Percentiles rank a stretch among this genome's conserved stretches.
Evolutionary conservation across 2,329 filamentous ascomycete species (phyloP).

Genomic region (Aspergillus sp.): DNA sequence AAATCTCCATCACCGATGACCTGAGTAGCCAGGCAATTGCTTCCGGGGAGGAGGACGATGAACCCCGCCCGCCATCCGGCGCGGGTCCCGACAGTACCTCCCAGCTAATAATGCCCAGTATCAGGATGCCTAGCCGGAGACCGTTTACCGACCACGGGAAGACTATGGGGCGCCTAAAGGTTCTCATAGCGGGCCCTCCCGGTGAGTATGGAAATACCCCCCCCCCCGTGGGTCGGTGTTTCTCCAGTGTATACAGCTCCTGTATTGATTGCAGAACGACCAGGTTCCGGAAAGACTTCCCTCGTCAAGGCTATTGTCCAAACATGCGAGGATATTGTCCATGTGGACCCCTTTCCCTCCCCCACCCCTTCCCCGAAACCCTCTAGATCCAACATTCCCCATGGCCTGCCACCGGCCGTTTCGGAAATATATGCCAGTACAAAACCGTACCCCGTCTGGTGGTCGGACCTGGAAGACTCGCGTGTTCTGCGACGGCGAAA

Average conservation of each 20-base stretch:
- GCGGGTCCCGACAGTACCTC: conserved; percentile 41
- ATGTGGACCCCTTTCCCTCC: conserved; percentile 67
- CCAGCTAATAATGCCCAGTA: conserved; percentile 98
- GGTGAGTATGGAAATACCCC: conserved; percentile 50
- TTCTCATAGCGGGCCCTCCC: conserved; percentile 78
- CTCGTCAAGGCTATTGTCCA: conserved; percentile 87
- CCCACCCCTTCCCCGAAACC: conserved; percentile 14
- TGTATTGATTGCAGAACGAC: background rate
- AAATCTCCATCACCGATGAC: conserved; percentile 56
- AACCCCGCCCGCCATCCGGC: conserved; percentile 25
- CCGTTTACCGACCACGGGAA: conserved; percentile 89
- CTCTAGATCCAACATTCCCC: conserved; percentile 19
- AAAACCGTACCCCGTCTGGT: conserved; percentile 85
- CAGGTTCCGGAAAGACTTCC: conserved; percentile 84
- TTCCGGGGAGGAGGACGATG: conserved; percentile 58
- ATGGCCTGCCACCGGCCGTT: conserved; percentile 38
- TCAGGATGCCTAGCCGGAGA: conserved; percentile 82
- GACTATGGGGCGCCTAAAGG: conserved; percentile 78
- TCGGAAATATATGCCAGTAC: conserved; percentile 77
- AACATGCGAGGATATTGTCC: conserved; percentile 85
- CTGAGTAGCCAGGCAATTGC: conserved; percentile 55
- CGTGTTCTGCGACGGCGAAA: conserved; percentile 62
- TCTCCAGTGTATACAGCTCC: background rate
- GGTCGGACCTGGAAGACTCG: conserved; percentile 73
- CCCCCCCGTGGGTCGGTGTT: background rate